phyloP scores from a whole-genome alignment of 2,329 filamentous ascomycete species.

The Alternaria longipes region DNA sequence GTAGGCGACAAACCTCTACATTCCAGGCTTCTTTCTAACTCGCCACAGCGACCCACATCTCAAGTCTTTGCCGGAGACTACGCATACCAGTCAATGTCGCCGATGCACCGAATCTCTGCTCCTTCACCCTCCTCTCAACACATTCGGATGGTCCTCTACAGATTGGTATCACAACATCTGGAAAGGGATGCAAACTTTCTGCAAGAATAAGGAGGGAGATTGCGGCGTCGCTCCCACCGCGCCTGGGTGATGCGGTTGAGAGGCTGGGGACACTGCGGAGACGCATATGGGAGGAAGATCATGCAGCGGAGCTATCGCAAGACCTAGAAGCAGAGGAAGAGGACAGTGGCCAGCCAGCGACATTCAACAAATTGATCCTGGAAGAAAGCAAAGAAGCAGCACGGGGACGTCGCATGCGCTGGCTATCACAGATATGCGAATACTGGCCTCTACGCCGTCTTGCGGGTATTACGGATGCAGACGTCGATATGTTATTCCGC shows the following conservation, averaged over 20 bases:
- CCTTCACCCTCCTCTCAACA: slow-evolving; percentile 88
- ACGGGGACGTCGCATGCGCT: slow-evolving; percentile 85
- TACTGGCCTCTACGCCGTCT: slow-evolving; percentile 93
- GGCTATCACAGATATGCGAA: slow-evolving; percentile 96
- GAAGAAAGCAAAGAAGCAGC: slow-evolving; percentile 77
- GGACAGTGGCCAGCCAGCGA: slow-evolving; percentile 76
- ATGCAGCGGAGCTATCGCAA: slow-evolving; percentile 59
- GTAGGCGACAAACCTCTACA: slow-evolving; percentile 45
- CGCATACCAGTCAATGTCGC: slow-evolving; percentile 94
- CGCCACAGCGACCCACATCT: slow-evolving; percentile 70
- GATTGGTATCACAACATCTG: slow-evolving; percentile 94
- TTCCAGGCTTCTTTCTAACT: slow-evolving; percentile 16
- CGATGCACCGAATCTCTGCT: slow-evolving; percentile 85
- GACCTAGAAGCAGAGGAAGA: slow-evolving; percentile 64
- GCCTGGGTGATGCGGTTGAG: slow-evolving; percentile 79
- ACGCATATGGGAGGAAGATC: slow-evolving; percentile 57
- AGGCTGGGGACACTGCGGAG: slow-evolving; percentile 69
- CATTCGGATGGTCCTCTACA: slow-evolving; percentile 91
- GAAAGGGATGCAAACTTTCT: slow-evolving; percentile 91
- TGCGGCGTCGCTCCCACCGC: slow-evolving; percentile 76
- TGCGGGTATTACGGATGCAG: slow-evolving; percentile 78
- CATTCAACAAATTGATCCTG: slow-evolving; percentile 83
- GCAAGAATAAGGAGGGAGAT: slow-evolving; percentile 90
- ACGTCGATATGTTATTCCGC: slow-evolving; percentile 78
- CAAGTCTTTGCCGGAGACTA: slow-evolving; percentile 75